Conservation (phyloP, 371 early-diverging fungal species). For the Mycotypha africana region DNA sequence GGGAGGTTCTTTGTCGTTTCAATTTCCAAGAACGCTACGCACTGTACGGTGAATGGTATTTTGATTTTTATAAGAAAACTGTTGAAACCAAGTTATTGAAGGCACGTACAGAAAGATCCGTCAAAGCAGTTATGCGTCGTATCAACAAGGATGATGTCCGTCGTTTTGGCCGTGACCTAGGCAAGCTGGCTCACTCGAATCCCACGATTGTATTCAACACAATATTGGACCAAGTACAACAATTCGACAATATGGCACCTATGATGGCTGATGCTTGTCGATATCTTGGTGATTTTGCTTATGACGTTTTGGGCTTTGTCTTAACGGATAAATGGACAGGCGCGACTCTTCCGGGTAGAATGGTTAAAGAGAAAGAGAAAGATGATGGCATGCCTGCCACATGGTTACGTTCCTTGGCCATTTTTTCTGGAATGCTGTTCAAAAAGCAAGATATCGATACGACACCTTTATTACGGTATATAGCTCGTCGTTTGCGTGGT, state of each 20-base stretch:
- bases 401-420: slow-evolving; percentile 61
- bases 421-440: slow-evolving; percentile 69
- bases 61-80: slow-evolving; percentile 47
- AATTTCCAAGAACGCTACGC: slow-evolving; percentile 64
- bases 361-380: slow-evolving; percentile 45
- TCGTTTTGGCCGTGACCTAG: slow-evolving; percentile 77
- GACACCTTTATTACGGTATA: slow-evolving; percentile 57
- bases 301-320: slow-evolving; percentile 76
- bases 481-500: slow-evolving; percentile 56
- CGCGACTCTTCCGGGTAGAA: slow-evolving; percentile 38
- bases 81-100: slow-evolving; percentile 44
- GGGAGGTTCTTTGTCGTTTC: slow-evolving; percentile 64
- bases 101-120: slow-evolving; percentile 52
- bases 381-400: slow-evolving; percentile 48
- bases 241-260: slow-evolving; percentile 82
- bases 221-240: slow-evolving; percentile 74
- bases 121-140: slow-evolving; percentile 66
- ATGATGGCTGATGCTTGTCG: slow-evolving; percentile 83
- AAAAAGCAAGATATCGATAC: slow-evolving; percentile 69
- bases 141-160: slow-evolving; percentile 79
- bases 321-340: slow-evolving; percentile 68
- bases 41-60: slow-evolving; percentile 83
- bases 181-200: slow-evolving; percentile 76
- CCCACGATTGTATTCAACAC: slow-evolving; percentile 75
- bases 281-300: slow-evolving; percentile 78